Evolutionary conservation across 805 yeast species (phyloP).

Genomic region (Teunomyces gatunensis): DNA sequence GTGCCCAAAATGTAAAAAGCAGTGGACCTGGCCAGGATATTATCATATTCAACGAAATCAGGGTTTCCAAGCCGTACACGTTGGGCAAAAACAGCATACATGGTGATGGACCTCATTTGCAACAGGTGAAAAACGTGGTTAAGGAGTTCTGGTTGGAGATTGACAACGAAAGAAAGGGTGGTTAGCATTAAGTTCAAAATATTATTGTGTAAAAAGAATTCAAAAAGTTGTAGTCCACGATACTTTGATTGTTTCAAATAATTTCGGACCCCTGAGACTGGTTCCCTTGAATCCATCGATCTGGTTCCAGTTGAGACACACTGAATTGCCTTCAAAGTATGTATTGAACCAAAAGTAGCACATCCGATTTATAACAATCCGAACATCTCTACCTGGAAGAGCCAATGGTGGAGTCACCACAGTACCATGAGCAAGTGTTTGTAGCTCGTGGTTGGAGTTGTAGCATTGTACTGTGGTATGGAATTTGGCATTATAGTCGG

Average conservation of each 20-base stretch:
- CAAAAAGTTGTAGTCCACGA: neutral
- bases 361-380: slow-evolving; percentile 10
- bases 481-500: neutral
- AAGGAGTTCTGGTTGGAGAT: slow-evolving; percentile 28
- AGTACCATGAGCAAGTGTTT: neutral
- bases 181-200: slow-evolving; percentile 7
- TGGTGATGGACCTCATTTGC: slow-evolving; percentile 16
- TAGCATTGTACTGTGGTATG: neutral
- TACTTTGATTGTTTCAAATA: slow-evolving; percentile 29
- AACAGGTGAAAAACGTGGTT: slow-evolving; percentile 22
- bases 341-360: slow-evolving; percentile 32
- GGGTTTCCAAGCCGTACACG: slow-evolving; percentile 38
- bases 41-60: slow-evolving; percentile 34
- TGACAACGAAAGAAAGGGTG: slow-evolving; percentile 26
- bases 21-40: slow-evolving; percentile 27
- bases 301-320: slow-evolving; percentile 29
- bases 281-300: slow-evolving; percentile 72
- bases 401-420: neutral
- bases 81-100: slow-evolving; percentile 24
- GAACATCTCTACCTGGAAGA: slow-evolving; percentile 1
- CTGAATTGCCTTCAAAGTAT: slow-evolving; percentile 18
- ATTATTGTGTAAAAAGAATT: neutral
- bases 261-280: slow-evolving; percentile 46
- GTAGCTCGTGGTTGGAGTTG: neutral
- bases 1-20: slow-evolving; percentile 27